A percentile compares a stretch with the other conserved stretches of the same genome.
phyloP scores from a whole-genome alignment of 192 early-diverging fungal genomes.

The Dimargaris verticillata region DNA sequence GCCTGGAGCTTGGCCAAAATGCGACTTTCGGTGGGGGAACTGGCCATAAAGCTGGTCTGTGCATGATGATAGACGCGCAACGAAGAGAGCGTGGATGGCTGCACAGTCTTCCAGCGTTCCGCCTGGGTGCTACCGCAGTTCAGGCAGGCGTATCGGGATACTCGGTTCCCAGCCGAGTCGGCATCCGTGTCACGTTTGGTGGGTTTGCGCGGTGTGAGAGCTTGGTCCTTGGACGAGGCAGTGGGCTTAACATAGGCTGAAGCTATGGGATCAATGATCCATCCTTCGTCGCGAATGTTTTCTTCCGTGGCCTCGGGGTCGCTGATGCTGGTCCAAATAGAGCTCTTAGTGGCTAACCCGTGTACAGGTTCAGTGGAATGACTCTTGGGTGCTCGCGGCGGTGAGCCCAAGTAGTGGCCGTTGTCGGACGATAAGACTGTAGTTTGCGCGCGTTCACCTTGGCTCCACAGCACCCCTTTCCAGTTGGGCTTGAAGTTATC shows the following conservation, averaged over 20 bases:
- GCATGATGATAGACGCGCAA: slow-evolving; percentile 6
- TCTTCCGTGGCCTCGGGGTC: slow-evolving; percentile 3
- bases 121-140: slow-evolving; percentile 12
- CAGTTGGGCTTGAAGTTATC: slow-evolving; percentile 3
- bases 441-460: background rate
- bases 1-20: background rate
- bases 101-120: slow-evolving; percentile 20
- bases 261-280: background rate
- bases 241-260: background rate
- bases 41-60: background rate
- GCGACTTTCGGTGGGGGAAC: no score
- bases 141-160: background rate
- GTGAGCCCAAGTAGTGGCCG: background rate
- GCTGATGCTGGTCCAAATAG: slow-evolving; percentile 5
- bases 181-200: background rate
- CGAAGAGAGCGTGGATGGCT: background rate
- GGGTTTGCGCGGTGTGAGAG: background rate
- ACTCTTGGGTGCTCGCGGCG: background rate
- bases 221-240: background rate
- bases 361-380: background rate
- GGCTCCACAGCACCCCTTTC: slow-evolving; percentile 7
- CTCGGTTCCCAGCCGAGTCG: background rate
- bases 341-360: background rate
- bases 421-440: background rate
- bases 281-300: slow-evolving; percentile 8